Evolutionary conservation across 257 asterid species (phyloP), one percentile per base, ranked within the genome.

Genomic region (Gynochthodes officinalis): DNA sequence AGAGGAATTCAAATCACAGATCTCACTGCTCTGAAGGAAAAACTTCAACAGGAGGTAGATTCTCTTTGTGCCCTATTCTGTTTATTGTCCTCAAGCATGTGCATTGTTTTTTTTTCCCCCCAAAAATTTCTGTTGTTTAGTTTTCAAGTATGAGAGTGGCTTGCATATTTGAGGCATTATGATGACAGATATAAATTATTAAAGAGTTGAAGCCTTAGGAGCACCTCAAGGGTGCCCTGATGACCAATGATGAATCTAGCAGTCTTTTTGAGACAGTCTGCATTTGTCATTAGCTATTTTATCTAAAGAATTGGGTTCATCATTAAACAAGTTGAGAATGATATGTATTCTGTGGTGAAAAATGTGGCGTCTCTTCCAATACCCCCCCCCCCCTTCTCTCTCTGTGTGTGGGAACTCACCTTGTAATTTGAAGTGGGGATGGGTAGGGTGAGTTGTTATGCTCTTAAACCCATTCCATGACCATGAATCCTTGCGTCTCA

Each of bases 31-130:
- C 82, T 95, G 75, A 92, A 90, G 78, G 94, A 85, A 75, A 90
- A 92, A 88, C 97, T 95, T 70, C 80, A 86, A 60, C 90, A 86
- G 74, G 99, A 92, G 96, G 96, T 90, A 78, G 58, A 70, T 55
- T n/a, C n/a, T n/a, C 74, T 43, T 73, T 69, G 37, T 60, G 60
- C 55, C 63, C 69, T 21, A 43, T 54, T 60, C 52, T 71, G 39
- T 60, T 27, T 21, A n/a, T 62, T n/a, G 25, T 21, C 65, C 55
- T 62, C 30, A 42, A 67, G 5, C 11, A 44, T 64, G 12, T 14
- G 23, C 65, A 57, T 33, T 25, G 11, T 10, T 37, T 49, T 33
- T 42, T 19, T 61, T 23, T 72, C 69, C 1, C 13, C 16, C 42
- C 25, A 13, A 9, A 30, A 57, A 42, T 8, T 9, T 70, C 48